Base-by-base conservation (phyloP, 306 rosid species). In the Malus fusca region DNA sequence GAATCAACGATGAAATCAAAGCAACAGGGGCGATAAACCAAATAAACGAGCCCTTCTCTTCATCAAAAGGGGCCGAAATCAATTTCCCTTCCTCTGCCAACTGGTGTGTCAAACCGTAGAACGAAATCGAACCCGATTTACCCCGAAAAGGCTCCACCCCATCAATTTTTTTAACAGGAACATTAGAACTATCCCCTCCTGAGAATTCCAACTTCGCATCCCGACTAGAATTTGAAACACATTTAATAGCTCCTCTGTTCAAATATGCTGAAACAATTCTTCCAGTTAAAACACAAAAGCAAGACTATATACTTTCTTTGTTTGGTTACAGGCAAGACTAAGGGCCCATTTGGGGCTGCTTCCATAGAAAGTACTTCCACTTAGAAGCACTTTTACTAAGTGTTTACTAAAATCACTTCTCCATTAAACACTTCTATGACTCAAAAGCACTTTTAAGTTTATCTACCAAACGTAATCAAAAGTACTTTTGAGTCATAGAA, bases 101-200 rank as follows among this genome's bases (percentile, higher is more conserved):
- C 21, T 90, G 92, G 80, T 90, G 83, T 53, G 93, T 90, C 75
- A 95, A 70, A 66, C 98, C 98, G 80, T 77, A 63, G 62, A 95
- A 95, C 35, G 98, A 92, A 65, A 95, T 83, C 7, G 92, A 87
- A 62, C 98, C 97, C 3, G 97, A 82, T 85, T 92, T 95, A 60
- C 98, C 98, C 44, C 80, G 91, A 90, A 89, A 88, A 4, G 93
- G 93, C 80, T 95, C 98, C 74, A 65, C 83, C 65, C 77, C 92
- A 35, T 85, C 44, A 70, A 43, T 53, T 42, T 48, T 37, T 78
- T 66, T 63, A 78, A 58, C 86, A 46, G 83, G 51, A 42, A 81
- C 78, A 14, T 66, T 66, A 55, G 79, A 87, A 76, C 40, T 84
- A 66, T 75, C 71, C 23, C 53, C 62, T 12, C 87, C 73, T 37